These are phyloP conservation scores for Gnaphalium uliginosum DNA, from an alignment of 129 eudicot species.

Conservation along the genomic window DNA sequence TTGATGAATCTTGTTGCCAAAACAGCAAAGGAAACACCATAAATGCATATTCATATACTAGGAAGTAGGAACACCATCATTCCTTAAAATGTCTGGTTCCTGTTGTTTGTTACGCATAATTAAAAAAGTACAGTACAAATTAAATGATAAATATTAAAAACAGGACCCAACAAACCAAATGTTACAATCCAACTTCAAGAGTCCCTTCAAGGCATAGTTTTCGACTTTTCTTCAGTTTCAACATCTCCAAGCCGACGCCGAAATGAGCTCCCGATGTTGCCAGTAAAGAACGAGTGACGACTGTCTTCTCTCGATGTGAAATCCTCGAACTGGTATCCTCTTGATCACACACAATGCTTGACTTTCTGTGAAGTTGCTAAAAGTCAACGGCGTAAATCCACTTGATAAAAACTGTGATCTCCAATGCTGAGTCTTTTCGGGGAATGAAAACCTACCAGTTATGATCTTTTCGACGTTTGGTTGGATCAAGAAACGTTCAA, in stretches of 20 bases:
- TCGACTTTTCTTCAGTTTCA: neutral
- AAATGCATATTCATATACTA: conserved; percentile 25
- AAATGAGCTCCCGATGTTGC: conserved; percentile 65
- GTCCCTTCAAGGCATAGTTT: neutral
- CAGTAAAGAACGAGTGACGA: conserved; percentile 67
- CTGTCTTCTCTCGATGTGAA: conserved; percentile 70
- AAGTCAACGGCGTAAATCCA: conserved; percentile 51
- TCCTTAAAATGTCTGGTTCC: conserved; percentile 32
- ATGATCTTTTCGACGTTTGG: conserved; percentile 59
- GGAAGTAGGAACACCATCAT: conserved; percentile 18
- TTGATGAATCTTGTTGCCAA: conserved; percentile 16
- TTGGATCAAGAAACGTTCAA: conserved; percentile 64
- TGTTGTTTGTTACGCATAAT: conserved; percentile 25
- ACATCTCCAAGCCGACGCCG: conserved; percentile 75
- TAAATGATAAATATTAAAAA: conserved; percentile 14
- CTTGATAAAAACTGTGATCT: conserved; percentile 51
- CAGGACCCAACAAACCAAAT: conserved; percentile 10
- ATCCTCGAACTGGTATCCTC: conserved; percentile 65
- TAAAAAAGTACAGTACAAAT: conserved; percentile 25
- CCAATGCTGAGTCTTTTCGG: conserved; percentile 75
- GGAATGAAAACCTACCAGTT: conserved; percentile 42
- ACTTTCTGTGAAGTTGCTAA: conserved; percentile 69
- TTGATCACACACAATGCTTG: conserved; percentile 69
- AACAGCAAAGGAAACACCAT: conserved; percentile 17
- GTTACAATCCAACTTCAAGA: conserved; percentile 25